Base-by-base conservation (phyloP, 2,329 filamentous ascomycete genomes). In the Corniculantispora saksenae region DNA sequence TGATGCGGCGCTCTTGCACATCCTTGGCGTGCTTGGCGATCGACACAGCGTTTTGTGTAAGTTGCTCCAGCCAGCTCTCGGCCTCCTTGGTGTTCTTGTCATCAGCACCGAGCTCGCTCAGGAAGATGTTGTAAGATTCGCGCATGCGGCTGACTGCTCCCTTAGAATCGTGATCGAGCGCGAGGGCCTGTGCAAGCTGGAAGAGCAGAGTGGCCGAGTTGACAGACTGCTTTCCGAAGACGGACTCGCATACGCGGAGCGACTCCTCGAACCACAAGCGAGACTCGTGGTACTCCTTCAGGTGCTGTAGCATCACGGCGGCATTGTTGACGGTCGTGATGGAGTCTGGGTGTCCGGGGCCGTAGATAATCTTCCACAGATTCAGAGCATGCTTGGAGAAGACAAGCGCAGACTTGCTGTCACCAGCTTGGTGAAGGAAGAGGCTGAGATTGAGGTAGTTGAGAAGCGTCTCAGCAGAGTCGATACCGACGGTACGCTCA, bases 251-350 rank as follows among this genome's bases (percentile, higher is more conserved):
- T 67, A 98, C 90, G 51, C 87, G 85, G 60, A 98, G 87, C 12
- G 94, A 96, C 69, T 93, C 91, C 79, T 98, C 95, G 75, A 99
- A 99, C 95, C 95, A 99, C 68, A 94, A 84, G 60, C 95, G 90
- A 54, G 94, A 98, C 79, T 97, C 93, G 72, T 94, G 90, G 81
- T 97, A 99, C 67, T 91, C 89, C 83, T 98, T 97, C 72, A 97
- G 86, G 64, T 93, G 90, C 79, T 99, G 95, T 66, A 99, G 88
- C 95, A 99, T 99, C 66, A 99, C 95, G 9, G 95, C 95, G 23
- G 93, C 94, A 74, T 99, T 99, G 86, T 98, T 99, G 79, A 98
- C 91, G 19, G 95, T 98, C 10, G 96, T 99, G 79, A 99, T 97
- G 10, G 93, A 97, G 80, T 99, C 95, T 3, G 95, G 95, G 79